A percentile compares a stretch with the other conserved stretches of the same genome.
Conservation (phyloP, 441 rosid genomes). For the Euphorbia schlechtendalii region DNA sequence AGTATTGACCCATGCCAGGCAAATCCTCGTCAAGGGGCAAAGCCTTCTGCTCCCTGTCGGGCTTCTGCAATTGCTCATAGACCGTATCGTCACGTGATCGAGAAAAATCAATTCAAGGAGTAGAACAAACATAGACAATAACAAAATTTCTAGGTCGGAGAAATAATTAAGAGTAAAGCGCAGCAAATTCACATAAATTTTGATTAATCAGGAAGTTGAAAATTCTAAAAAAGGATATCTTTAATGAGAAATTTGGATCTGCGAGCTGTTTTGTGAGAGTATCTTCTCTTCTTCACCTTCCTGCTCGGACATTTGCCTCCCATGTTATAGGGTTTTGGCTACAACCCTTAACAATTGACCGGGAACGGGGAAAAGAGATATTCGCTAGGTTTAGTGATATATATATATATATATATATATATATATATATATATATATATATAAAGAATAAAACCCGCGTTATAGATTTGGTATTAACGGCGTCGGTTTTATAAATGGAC, state of each 20-base stretch:
- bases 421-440: too few species aligned
- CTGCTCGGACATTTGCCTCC: constrained; percentile 89
- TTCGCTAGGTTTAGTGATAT: too few species aligned
- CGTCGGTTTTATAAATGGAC: too few species aligned
- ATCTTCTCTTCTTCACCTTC: constrained; percentile 91
- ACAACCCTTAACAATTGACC: constrained; percentile 12
- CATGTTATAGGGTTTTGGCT: constrained; percentile 27
- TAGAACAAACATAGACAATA: background rate
- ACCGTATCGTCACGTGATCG: constrained; percentile 71
- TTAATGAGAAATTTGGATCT: constrained; percentile 70
- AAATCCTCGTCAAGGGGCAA: constrained; percentile 73
- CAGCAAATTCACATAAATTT: background rate
- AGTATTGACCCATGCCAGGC: constrained; percentile 96
- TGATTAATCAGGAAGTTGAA: background rate
- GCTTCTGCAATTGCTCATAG: constrained; percentile 64
- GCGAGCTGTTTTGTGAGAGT: constrained; percentile 85
- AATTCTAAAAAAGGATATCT: constrained; percentile 52
- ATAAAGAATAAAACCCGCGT: too few species aligned
- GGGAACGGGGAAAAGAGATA: background rate
- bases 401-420: too few species aligned
- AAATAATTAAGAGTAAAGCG: background rate
- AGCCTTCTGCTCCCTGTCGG: constrained; percentile 42
- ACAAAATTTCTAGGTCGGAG: background rate
- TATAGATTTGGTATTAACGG: too few species aligned
- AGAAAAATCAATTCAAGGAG: constrained; percentile 33